These are phyloP conservation scores for Cyclotella sp. DNA, from an alignment of 108 stramenopile species.

Conservation along the genomic window DNA sequence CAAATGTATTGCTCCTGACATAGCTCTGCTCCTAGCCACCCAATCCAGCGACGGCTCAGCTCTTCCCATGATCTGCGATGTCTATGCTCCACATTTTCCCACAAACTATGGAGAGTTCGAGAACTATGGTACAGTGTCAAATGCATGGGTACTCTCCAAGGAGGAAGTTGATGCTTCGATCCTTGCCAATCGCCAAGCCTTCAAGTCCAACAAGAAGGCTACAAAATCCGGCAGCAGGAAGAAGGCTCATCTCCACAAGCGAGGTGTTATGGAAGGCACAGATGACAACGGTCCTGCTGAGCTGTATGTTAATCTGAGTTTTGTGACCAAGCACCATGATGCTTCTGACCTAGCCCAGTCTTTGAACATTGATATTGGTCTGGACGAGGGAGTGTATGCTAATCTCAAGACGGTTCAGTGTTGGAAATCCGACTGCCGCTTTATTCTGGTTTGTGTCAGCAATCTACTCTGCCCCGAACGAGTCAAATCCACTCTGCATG, in stretches of 20 bases:
- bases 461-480: not conserved
- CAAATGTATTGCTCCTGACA: not conserved
- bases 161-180: not conserved
- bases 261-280: not conserved
- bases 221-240: not conserved
- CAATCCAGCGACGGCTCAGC: not conserved
- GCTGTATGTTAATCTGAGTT: not conserved
- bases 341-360: not conserved
- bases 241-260: not conserved
- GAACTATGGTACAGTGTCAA: not conserved
- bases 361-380: constrained; percentile 1
- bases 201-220: not conserved
- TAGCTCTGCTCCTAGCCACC: not conserved
- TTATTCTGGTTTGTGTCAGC: not conserved
- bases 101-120: not conserved
- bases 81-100: not conserved
- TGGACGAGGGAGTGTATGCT: not conserved
- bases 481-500: not conserved
- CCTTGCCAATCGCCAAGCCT: not conserved
- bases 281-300: not conserved
- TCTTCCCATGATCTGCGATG: not conserved
- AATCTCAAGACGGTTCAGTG: not conserved
- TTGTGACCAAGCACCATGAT: not conserved
- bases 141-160: not conserved
- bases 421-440: not conserved